Base-by-base conservation (phyloP, 371 early-diverging fungal genomes). In the Mucor piriformis region DNA sequence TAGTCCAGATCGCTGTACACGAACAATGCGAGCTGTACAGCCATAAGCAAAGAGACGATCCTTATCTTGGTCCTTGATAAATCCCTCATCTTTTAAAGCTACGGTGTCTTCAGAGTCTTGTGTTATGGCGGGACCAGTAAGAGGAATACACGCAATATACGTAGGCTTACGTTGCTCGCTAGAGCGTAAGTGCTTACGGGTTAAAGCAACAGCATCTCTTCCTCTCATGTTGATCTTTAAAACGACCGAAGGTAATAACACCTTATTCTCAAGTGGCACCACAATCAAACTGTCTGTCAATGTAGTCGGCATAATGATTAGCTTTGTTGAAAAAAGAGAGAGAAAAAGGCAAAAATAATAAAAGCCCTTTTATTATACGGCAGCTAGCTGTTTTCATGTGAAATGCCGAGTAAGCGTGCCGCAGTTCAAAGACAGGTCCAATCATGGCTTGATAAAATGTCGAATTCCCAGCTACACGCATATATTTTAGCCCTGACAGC, bases 171-270 rank as follows among this genome's bases (percentile, higher is more conserved):
- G 54, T 33, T 64, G 59, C 21, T 75, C 72, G 18, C 40, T 61
- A n/a, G 63, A 49, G 40, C 54, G 44, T 38, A 70, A 68, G 25
- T 72, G 66, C 43, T 66, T 67, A 38, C 67, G 51, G 18, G 64
- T 66, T 11, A 81, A 54, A 1, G 59, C 58, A 21, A 54, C 58
- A 10, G 78, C 76, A 50, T 81, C 74, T 58, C 63, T 72, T 5
- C 78, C 73, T 32, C 58, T 59, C 53, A 82, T 48, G 42, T 61
- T 63, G 13, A 82, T 50, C 27, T 70, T 69, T 13, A 77, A 33
- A 2, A 78, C 67, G 13, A 74, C 69, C n/a, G 76, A 74, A 50
- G 83, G 83, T 24, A 83, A 53, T 23, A 83, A 42, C 0, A 83
- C 81, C 44, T 70, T 74, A 42, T 80, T 73, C 13, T 67, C 72